These are phyloP conservation scores for Bertia moriformis DNA, from an alignment of 2,329 filamentous ascomycete genomes.

Conservation along the genomic window DNA sequence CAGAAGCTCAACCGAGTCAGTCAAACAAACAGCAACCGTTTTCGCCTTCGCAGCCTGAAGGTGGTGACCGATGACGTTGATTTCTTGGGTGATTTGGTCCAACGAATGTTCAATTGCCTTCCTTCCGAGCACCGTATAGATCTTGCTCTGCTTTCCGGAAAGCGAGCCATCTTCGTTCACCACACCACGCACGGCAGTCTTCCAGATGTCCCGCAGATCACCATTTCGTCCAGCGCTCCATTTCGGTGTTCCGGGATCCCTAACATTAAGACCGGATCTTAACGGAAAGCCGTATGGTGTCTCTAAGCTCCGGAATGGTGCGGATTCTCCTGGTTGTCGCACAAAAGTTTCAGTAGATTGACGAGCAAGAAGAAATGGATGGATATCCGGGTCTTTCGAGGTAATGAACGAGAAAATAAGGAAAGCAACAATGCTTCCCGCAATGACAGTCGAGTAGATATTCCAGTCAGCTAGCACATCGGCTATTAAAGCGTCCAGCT, in stretches of 20 bases:
- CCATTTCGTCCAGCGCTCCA: constrained; percentile 76
- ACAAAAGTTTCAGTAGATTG: constrained; percentile 69
- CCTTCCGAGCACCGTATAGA: constrained; percentile 70
- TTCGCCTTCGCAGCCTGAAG: constrained; percentile 57
- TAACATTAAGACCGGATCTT: constrained; percentile 65
- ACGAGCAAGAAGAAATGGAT: constrained; percentile 77
- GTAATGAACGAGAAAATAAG: constrained; percentile 58
- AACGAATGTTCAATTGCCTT: constrained; percentile 60
- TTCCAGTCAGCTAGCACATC: constrained; percentile 42
- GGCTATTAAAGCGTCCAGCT: background rate
- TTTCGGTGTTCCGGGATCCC: constrained; percentile 63
- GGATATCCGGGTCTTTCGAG: constrained; percentile 71
- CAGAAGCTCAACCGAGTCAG: constrained; percentile 83
- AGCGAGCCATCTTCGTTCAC: constrained; percentile 45
- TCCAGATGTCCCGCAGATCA: constrained; percentile 85
- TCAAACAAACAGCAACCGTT: constrained; percentile 76
- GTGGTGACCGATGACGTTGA: constrained; percentile 72
- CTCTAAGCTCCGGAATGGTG: constrained; percentile 47
- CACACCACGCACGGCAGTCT: constrained; percentile 50
- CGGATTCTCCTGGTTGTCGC: constrained; percentile 70
- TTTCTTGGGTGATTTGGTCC: constrained; percentile 68
- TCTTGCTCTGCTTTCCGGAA: constrained; percentile 47
- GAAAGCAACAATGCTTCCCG: constrained; percentile 49
- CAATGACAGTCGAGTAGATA: constrained; percentile 59
- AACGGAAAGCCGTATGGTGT: constrained; percentile 75